Evolutionary conservation across 2,329 filamentous ascomycete species (phyloP), one percentile per base, ranked within the genome.

Genomic region (Emmonsiellopsis sp.): DNA sequence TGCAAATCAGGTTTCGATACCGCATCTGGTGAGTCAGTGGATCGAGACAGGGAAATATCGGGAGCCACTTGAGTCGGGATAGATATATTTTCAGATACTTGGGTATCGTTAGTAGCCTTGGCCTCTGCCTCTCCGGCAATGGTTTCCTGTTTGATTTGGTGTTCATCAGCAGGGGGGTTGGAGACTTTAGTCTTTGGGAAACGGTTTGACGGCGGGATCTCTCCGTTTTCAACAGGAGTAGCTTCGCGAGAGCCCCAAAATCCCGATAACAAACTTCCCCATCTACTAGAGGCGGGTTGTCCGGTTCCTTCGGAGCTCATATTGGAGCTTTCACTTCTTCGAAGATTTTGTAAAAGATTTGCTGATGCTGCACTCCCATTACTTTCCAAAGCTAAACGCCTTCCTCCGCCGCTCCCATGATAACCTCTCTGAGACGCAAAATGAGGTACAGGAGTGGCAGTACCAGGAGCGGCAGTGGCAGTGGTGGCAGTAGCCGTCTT

Each of bases 181-280:
- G 48, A 37, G 20, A 43, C n/a, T 20, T 44, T 43, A 7, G 43
- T 26, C 20, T 20, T 45, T 38, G 34, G 37, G 30, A 37, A 35
- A 5, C 45, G 50, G 20, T 57, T 46, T 31, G 61, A 51, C 8
- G 55, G 55, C 15, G 59, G 59, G 26, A 54, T 49, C 20, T 61
- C 63, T 43, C 56, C 53, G 9, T 72, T 67, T 51, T 73, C 73
- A 8, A 70, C 72, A 7, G 76, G 74, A 2, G 77, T 77, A 45
- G 72, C 73, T 48, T 76, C 73, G 13, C 71, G 74, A 37, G 71
- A 68, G 57, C 69, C 75, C 80, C 80, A 83, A 54, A 82, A 73
- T 2, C 73, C 74, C 54, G 77, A 80, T 59, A 81, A 75, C 46
- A 82, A 67, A 35, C 74, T 79, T 16, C 78, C 77, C 80, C 79